Conservation (phyloP, 768 basidiomycete species). For the Suillus lakei region DNA sequence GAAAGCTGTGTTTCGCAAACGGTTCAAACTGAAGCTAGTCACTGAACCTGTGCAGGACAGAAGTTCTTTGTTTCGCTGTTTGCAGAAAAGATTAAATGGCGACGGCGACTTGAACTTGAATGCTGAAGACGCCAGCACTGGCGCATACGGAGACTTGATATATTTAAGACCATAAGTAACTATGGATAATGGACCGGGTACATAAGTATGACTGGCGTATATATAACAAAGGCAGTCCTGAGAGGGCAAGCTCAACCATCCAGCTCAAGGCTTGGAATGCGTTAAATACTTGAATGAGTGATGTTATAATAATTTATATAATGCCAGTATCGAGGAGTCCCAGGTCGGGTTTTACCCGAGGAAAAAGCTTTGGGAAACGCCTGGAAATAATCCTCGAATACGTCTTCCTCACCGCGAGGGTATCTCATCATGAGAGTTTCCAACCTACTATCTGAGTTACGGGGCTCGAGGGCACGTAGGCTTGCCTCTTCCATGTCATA, state of each 20-base stretch:
- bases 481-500: not conserved
- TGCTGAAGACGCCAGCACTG: not conserved
- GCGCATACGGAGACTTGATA: not conserved
- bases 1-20: not conserved
- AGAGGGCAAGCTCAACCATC: not conserved
- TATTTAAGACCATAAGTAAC: not conserved
- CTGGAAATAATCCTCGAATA: not conserved
- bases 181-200: not conserved
- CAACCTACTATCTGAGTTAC: not conserved
- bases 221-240: not conserved
- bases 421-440: not conserved
- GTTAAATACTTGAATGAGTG: too few relatives aligned
- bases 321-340: too few relatives aligned
- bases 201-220: not conserved
- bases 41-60: not conserved
- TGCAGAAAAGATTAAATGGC: not conserved
- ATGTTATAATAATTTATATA: too few relatives aligned
- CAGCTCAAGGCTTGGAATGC: not conserved
- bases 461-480: not conserved
- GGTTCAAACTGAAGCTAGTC: not conserved
- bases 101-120: not conserved
- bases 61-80: not conserved
- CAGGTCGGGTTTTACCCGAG: too few relatives aligned
- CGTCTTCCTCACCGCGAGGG: not conserved
- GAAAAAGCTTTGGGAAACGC: not conserved